A percentile compares a stretch with the other conserved stretches of the same genome.
Evolutionary conservation across 2,329 filamentous ascomycete species (phyloP).

Genomic region (Triangularia verruculosa): DNA sequence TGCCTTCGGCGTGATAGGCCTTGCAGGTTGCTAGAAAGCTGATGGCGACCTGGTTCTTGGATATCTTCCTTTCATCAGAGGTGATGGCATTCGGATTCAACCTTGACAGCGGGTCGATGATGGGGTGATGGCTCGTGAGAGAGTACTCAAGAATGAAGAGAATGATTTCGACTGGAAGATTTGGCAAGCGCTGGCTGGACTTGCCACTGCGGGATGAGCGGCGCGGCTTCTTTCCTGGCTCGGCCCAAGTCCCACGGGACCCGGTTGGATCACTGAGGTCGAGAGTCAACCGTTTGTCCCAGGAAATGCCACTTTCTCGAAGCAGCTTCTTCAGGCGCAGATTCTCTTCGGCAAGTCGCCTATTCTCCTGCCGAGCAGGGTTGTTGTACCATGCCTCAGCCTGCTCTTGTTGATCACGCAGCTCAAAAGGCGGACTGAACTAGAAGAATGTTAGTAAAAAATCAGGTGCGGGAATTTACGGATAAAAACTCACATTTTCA

Average conservation of each 20-base stretch:
- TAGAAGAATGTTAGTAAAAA: not conserved
- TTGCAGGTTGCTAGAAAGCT: constrained; percentile 52
- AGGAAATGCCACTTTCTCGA: constrained; percentile 51
- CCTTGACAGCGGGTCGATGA: constrained; percentile 53
- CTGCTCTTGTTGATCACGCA: constrained; percentile 51
- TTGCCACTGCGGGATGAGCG: constrained; percentile 6
- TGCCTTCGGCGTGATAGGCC: constrained; percentile 49
- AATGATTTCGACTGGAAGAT: constrained; percentile 52
- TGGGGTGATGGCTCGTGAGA: constrained; percentile 46
- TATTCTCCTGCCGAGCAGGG: constrained; percentile 47
- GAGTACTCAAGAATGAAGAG: constrained; percentile 51
- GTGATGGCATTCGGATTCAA: constrained; percentile 44
- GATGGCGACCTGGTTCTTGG: constrained; percentile 50
- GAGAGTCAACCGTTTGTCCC: constrained; percentile 39
- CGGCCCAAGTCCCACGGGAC: constrained; percentile 11
- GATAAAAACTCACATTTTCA: not conserved
- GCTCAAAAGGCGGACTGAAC: constrained; percentile 43
- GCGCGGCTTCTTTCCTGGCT: constrained; percentile 5
- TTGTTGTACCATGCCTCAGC: constrained; percentile 47
- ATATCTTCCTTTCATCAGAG: constrained; percentile 38
- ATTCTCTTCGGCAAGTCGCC: constrained; percentile 48
- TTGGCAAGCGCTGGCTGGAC: constrained; percentile 33
- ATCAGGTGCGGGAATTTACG: not conserved
- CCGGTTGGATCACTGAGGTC: constrained; percentile 17
- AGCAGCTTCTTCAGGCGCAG: constrained; percentile 49